phyloP scores from a whole-genome alignment of 164 flowering plant genomes.

The Houttuynia cordata region DNA sequence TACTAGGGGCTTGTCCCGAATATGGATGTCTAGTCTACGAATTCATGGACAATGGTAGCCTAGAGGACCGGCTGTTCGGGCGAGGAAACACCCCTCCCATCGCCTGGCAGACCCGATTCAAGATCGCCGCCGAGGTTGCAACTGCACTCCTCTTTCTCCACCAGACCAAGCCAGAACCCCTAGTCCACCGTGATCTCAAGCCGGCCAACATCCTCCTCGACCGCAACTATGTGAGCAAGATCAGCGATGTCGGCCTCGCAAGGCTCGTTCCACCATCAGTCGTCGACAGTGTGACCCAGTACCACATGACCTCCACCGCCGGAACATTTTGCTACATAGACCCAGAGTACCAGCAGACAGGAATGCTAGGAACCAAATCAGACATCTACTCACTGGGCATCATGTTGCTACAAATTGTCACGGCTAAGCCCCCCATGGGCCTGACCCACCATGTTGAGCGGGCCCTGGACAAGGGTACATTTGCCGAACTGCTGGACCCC shows the following conservation, averaged over 20 bases:
- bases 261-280: conserved; percentile 58
- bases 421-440: conserved; percentile 66
- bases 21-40: conserved; percentile 72
- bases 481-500: conserved; percentile 44
- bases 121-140: conserved; percentile 55
- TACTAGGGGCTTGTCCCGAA: conserved; percentile 73
- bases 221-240: conserved; percentile 53
- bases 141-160: conserved; percentile 66
- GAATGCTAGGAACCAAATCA: conserved; percentile 51
- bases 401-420: conserved; percentile 59
- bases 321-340: conserved; percentile 84
- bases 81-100: conserved; percentile 35
- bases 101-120: conserved; percentile 48
- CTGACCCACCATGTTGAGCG: conserved; percentile 42
- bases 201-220: conserved; percentile 74
- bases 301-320: conserved; percentile 65
- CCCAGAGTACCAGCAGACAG: conserved; percentile 79
- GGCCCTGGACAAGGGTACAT: conserved; percentile 42
- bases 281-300: conserved; percentile 57
- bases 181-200: conserved; percentile 71
- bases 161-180: conserved; percentile 78
- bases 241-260: conserved; percentile 71
- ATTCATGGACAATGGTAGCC: conserved; percentile 57
- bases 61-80: conserved; percentile 58
- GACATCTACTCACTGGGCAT: conserved; percentile 69